Evolutionary conservation across 1,139 yeast genomes (phyloP), one percentile per base, ranked within the genome.

Genomic region (Diutina catenulata): DNA sequence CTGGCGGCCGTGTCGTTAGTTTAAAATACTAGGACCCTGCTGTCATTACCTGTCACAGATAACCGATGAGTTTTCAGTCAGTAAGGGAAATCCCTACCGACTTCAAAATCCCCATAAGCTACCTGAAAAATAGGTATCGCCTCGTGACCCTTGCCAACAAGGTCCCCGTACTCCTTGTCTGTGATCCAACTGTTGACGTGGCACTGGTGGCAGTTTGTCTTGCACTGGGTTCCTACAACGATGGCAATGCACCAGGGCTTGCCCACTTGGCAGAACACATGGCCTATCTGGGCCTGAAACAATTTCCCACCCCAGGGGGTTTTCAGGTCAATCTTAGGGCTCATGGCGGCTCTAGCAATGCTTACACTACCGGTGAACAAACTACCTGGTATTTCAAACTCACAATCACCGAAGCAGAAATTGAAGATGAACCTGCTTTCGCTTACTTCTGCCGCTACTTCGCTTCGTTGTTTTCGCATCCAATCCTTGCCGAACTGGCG

Each of bases 211-310:
- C 67, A 0, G 39, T 80, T 3, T 61, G 80, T 15, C 74, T 80
- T 0, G 72, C 73, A 1, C 50, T 77, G 0, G 91, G 91, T 1
- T 75, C 86, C 1, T 71, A 70, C 48, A 62, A 69, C 38, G 88
- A 81, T 46, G 80, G 82, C 1, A 58, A 60, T 2, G 39, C 68
- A 1, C 68, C 69, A 0, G 91, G 91, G 0, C 46, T 80, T 28
- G 88, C 91, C 0, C 93, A 81, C 56, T 60, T 80, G 33, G 78
- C 86, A 50, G 91, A 81, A 44, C 91, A 81, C 52, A 64, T 75
- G 68, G 45, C 80, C 1, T 66, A 76, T 38, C 61, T 70, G 37
- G 82, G 83, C 1, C 70, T 82, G 0, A 70, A 69, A 41, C 57
- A 64, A 31, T 73, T 56, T 43, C 79, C 83, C 0, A 53, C 60